Conservation (phyloP, 2,329 filamentous ascomycete genomes). For the Chaetoscypha palmicola region DNA sequence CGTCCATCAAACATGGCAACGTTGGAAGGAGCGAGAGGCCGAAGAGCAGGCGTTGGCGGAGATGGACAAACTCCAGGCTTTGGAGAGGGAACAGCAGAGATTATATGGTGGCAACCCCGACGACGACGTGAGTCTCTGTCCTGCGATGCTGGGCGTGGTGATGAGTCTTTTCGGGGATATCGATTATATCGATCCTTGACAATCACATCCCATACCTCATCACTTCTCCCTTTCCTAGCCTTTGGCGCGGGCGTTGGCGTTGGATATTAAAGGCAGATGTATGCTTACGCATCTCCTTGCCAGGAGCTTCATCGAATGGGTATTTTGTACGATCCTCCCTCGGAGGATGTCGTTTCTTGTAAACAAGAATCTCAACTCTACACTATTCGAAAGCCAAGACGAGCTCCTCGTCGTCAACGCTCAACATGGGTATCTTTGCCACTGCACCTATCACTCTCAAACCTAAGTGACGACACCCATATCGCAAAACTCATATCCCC, state of each 20-base stretch:
- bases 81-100: constrained; percentile 23
- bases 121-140: constrained; percentile 30
- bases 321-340: constrained; percentile 17
- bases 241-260: constrained; percentile 5
- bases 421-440: constrained; percentile 14
- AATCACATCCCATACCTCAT: constrained; percentile 2
- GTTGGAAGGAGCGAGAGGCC: constrained; percentile 27
- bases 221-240: constrained; percentile 10
- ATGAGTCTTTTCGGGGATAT: constrained; percentile 29
- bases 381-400: constrained; percentile 18
- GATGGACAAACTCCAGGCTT: constrained; percentile 19
- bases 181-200: constrained; percentile 30
- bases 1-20: constrained; percentile 28
- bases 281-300: constrained; percentile 26
- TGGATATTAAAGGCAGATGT: constrained; percentile 12
- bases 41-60: constrained; percentile 23
- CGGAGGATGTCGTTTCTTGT: constrained; percentile 11
- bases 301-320: constrained; percentile 22
- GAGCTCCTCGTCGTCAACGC: constrained; percentile 13
- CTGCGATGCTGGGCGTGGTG: constrained; percentile 29
- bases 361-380: constrained; percentile 17
- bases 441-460: constrained; percentile 17
- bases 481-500: constrained; percentile 13
- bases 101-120: constrained; percentile 28
- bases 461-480: constrained; percentile 18